Evolutionary conservation across 176 grass and related monocot genomes (phyloP).

Genomic region (Avena atlantica): DNA sequence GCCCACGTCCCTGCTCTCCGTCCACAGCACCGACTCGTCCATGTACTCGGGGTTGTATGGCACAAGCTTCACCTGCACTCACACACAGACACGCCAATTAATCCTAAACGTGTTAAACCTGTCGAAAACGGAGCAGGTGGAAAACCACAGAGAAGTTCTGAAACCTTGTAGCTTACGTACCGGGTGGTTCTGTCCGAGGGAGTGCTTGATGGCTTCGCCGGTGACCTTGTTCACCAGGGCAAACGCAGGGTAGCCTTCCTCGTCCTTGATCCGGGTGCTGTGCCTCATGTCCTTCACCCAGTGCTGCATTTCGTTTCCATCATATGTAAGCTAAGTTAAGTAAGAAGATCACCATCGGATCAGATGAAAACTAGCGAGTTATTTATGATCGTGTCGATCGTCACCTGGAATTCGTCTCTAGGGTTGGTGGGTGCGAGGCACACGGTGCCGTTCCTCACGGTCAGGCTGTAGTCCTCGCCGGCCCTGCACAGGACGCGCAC

Average conservation of each 20-base stretch:
- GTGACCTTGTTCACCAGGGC: constrained; percentile 80
- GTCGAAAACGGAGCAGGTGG: too few species aligned
- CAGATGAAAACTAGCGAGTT: neutral
- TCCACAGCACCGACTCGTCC: constrained; percentile 81
- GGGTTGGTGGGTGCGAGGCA: constrained; percentile 66
- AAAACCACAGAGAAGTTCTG: too few species aligned
- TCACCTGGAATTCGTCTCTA: constrained; percentile 67
- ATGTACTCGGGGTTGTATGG: constrained; percentile 52
- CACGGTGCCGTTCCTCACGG: constrained; percentile 59
- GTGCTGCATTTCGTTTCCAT: constrained; percentile 44
- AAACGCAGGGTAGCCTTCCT: constrained; percentile 75
- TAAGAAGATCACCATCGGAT: neutral
- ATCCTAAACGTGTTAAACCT: neutral
- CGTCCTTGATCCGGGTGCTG: constrained; percentile 74
- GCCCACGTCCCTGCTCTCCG: constrained; percentile 73
- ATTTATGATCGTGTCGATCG: neutral
- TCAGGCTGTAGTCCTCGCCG: constrained; percentile 57
- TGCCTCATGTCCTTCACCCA: constrained; percentile 92
- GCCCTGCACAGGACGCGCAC: constrained; percentile 66
- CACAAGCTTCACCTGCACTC: constrained; percentile 51
- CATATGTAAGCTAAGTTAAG: neutral
- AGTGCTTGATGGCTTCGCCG: constrained; percentile 85
- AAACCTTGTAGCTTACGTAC: too few species aligned
- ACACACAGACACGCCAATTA: too few species aligned
- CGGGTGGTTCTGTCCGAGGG: constrained; percentile 73